A percentile compares a stretch with the other conserved stretches of the same genome.
These are phyloP conservation scores for Bimuria novae-zelandiae DNA, from an alignment of 2,329 filamentous ascomycete species.

Conservation along the genomic window DNA sequence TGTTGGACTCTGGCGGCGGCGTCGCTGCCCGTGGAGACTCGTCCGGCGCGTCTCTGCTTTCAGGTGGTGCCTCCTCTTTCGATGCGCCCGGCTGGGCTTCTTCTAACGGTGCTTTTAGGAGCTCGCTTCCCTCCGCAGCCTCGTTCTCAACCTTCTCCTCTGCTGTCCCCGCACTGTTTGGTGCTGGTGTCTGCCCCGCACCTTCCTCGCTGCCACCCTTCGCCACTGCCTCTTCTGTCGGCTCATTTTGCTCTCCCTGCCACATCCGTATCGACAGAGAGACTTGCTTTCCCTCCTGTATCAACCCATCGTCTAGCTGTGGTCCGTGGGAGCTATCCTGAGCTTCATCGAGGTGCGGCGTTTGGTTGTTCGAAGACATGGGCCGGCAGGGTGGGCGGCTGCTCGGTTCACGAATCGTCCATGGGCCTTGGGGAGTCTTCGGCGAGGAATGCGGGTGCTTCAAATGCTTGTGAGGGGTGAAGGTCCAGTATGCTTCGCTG, in stretches of 20 bases:
- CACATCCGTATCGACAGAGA: not conserved
- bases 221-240: not conserved
- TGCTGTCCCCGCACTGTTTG: slow-evolving; percentile 9
- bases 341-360: slow-evolving; percentile 38
- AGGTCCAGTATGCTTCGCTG: not conserved
- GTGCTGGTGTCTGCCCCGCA: slow-evolving; percentile 28
- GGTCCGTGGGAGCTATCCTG: slow-evolving; percentile 24
- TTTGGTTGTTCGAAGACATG: slow-evolving; percentile 42
- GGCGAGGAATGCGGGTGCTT: slow-evolving; percentile 10
- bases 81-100: not conserved
- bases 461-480: not conserved
- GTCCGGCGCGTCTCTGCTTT: slow-evolving; percentile 22
- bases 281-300: slow-evolving; percentile 10
- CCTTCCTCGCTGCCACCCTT: slow-evolving; percentile 11
- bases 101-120: too few species aligned
- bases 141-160: slow-evolving; percentile 1
- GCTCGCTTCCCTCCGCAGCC: too few species aligned
- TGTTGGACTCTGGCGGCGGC: slow-evolving; percentile 27
- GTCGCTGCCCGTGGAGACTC: slow-evolving; percentile 28
- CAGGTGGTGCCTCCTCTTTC: slow-evolving; percentile 11
- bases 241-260: not conserved
- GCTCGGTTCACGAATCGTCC: slow-evolving; percentile 21
- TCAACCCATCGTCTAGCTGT: slow-evolving; percentile 22
- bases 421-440: slow-evolving; percentile 19
- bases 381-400: slow-evolving; percentile 25